Evolutionary conservation across 78 protist species (phyloP).

Genomic region (slime mould (Dictyostelium discoideum)): DNA sequence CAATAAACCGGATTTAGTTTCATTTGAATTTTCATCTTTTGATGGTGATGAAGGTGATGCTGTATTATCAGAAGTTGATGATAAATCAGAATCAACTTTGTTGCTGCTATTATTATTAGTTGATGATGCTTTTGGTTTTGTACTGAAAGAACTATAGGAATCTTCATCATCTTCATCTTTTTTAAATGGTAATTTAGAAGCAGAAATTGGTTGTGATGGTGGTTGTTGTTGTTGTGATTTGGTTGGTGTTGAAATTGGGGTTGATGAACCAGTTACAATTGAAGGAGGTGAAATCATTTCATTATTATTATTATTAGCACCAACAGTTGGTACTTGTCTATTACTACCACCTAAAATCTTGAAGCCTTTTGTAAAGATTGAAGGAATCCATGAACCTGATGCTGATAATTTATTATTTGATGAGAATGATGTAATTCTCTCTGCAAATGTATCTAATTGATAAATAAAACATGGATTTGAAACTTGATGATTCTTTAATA

Average conservation of each 20-base stretch:
- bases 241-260: background rate
- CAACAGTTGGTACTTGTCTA: background rate
- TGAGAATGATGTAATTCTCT: constrained; percentile 31
- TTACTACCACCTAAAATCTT: constrained; percentile 19
- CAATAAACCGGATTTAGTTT: constrained; percentile 2
- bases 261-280: background rate
- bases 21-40: background rate
- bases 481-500: constrained; percentile 51
- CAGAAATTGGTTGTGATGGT: background rate
- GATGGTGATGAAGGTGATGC: background rate
- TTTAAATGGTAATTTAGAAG: background rate
- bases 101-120: background rate
- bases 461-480: constrained; percentile 52
- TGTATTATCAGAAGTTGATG: background rate
- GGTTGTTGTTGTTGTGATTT: background rate
- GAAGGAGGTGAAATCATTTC: background rate
- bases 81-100: background rate
- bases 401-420: constrained; percentile 33
- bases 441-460: constrained; percentile 71
- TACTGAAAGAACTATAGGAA: constrained; percentile 54
- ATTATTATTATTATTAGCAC: background rate
- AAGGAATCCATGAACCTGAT: constrained; percentile 71
- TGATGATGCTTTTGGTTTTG: constrained; percentile 28
- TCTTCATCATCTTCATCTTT: constrained; percentile 72
- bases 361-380: constrained; percentile 55